Evolutionary conservation across 179 eudicot species (phyloP), one percentile per base, ranked within the genome.

Genomic region (Pouteria campechiana): DNA sequence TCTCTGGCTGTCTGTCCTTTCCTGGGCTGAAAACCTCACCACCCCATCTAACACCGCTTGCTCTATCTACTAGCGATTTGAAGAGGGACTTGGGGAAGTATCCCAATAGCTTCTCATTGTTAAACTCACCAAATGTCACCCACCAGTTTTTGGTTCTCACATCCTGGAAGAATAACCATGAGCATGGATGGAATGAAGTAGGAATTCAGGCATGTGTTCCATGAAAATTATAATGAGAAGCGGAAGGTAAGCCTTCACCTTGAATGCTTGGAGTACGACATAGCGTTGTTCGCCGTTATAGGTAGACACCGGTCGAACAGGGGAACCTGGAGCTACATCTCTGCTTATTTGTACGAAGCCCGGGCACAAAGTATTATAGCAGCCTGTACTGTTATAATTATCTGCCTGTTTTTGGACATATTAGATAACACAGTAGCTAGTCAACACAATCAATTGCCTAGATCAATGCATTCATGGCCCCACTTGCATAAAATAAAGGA

Each of bases 281-380:
- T 17, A 22, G 6, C 3, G 22, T 41, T 52, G 47, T 10, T 4
- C 13, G 3, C 57, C 57, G 3, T 5, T 5, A 13, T 30, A 20
- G 0, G 17, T 22, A 29, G 57, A 52, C n/a, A 38, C 2, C 0
- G n/a, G n/a, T n/a, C 25, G 52, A 0, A 2, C 5, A 13, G 9
- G 7, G 14, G 25, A 7, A 13, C 64, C 64, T 2, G 44, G 38
- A 27, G 50, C 3, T 7, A 43, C 6, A 0, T 14, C 5, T 16
- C 17, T 27, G 27, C 46, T 50, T 21, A 36, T n/a, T 58, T 58
- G 64, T 19, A 58, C 57, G 19, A 58, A 58, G n/a, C 57, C 64
- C 17, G 64, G 57, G 22, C 64, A 58, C 2, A 42, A 1, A 2
- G 13, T 5, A 22, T 58, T 37, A 33, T 20, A 36, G 37, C 64